Conservation (phyloP, 306 rosid species). For the Echinosophora koreensis region DNA sequence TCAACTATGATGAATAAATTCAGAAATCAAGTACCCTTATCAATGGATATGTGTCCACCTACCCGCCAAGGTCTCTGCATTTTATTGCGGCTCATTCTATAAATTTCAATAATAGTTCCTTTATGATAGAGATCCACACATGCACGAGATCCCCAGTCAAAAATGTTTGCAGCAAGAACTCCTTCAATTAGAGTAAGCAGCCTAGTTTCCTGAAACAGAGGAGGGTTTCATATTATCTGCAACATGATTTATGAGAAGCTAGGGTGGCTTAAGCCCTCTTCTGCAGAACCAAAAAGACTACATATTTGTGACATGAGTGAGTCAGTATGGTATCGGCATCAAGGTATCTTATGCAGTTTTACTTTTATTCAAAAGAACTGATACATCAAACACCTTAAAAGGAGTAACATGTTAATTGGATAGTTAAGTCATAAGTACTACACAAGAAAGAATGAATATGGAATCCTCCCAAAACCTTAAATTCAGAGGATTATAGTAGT, state of each 20-base stretch:
- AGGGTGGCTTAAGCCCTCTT: slow-evolving; percentile 14
- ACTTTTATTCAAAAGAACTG: slow-evolving; percentile 19
- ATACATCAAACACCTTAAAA: slow-evolving; percentile 1
- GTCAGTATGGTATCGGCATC: not conserved
- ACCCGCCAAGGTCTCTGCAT: slow-evolving; percentile 99
- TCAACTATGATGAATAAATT: slow-evolving; percentile 34
- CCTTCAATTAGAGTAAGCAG: slow-evolving; percentile 92
- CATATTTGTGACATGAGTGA: not conserved
- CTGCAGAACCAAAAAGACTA: slow-evolving; percentile 25
- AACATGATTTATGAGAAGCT: slow-evolving; percentile 37
- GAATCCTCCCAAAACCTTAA: slow-evolving; percentile 23
- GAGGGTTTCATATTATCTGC: slow-evolving; percentile 33
- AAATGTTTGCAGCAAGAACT: slow-evolving; percentile 97
- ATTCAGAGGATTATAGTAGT: slow-evolving; percentile 34
- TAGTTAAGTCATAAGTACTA: slow-evolving; percentile 11
- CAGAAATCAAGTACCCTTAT: slow-evolving; percentile 12
- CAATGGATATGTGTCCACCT: slow-evolving; percentile 36
- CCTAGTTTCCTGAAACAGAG: slow-evolving; percentile 80
- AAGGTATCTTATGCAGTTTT: slow-evolving; percentile 19
- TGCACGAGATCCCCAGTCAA: slow-evolving; percentile 99
- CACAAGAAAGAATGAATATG: slow-evolving; percentile 14
- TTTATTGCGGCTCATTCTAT: slow-evolving; percentile 97
- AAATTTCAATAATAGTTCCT: slow-evolving; percentile 98
- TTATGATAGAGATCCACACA: slow-evolving; percentile 97
- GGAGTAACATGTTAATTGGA: not conserved